Evolutionary conservation across 2,329 filamentous ascomycete species (phyloP).

Genomic region (Chaetomiaceae sp.): DNA sequence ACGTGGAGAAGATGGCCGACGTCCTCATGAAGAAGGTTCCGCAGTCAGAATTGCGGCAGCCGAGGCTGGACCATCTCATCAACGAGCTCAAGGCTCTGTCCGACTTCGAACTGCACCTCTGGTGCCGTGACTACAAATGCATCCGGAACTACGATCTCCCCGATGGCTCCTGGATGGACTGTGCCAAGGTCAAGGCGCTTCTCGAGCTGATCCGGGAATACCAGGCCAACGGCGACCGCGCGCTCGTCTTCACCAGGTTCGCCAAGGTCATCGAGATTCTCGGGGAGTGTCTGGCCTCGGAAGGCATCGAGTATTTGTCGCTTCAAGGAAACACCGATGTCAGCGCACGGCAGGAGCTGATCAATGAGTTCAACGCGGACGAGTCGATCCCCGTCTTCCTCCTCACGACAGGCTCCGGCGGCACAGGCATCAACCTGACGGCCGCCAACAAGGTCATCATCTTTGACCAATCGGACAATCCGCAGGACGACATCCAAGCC

Average conservation of each 20-base stretch:
- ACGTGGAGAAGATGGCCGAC: constrained; percentile 70
- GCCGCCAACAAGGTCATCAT: constrained; percentile 97
- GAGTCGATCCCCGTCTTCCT: constrained; percentile 81
- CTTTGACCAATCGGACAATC: constrained; percentile 96
- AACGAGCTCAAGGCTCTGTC: constrained; percentile 54
- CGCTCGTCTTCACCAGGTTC: constrained; percentile 91
- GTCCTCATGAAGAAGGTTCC: constrained; percentile 67
- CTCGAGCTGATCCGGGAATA: constrained; percentile 69
- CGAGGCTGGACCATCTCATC: constrained; percentile 48
- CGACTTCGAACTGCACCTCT: constrained; percentile 61
- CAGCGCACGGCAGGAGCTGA: constrained; percentile 75
- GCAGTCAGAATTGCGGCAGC: constrained; percentile 48
- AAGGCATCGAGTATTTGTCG: constrained; percentile 73
- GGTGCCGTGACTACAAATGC: constrained; percentile 57
- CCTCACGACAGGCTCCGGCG: constrained; percentile 86
- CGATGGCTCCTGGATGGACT: constrained; percentile 50
- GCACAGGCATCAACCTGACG: constrained; percentile 94
- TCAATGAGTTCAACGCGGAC: constrained; percentile 79
- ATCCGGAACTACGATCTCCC: constrained; percentile 51
- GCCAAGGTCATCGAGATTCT: constrained; percentile 88
- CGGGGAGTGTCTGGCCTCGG: constrained; percentile 69
- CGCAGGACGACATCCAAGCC: constrained; percentile 96
- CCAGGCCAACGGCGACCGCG: constrained; percentile 75
- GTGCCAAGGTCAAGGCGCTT: constrained; percentile 82
- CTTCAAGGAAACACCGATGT: constrained; percentile 82